Evolutionary conservation across 2,329 filamentous ascomycete genomes (phyloP).

Genomic region (Penicillium sp.): DNA sequence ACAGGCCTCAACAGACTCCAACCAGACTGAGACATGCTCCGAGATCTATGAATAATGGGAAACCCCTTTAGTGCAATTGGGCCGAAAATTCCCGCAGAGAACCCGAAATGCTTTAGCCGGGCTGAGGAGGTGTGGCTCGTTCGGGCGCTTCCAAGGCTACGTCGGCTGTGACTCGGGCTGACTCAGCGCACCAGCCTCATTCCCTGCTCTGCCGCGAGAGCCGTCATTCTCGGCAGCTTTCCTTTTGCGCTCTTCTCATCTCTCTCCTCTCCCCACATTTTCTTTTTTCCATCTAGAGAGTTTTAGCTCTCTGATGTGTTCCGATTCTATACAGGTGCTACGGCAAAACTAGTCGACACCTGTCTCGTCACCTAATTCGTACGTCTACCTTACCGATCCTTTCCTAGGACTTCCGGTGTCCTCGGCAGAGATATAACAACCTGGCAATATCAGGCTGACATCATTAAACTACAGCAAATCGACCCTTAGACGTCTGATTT

Average conservation of each 20-base stretch:
- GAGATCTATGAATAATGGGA: slow-evolving; percentile 12
- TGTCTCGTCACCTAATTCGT: slow-evolving; percentile 27
- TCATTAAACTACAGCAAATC: background rate
- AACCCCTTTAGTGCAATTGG: slow-evolving; percentile 15
- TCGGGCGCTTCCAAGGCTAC: slow-evolving; percentile 1
- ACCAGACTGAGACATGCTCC: background rate
- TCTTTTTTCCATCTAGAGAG: slow-evolving; percentile 28
- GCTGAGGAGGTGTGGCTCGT: slow-evolving; percentile 8
- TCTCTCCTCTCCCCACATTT: slow-evolving; percentile 15
- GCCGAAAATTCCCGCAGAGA: slow-evolving; percentile 27
- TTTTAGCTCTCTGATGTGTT: slow-evolving; percentile 43
- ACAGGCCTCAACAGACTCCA: no score
- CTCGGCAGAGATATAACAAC: slow-evolving; percentile 21
- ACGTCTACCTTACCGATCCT: slow-evolving; percentile 25
- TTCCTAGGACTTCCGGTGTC: slow-evolving; percentile 26
- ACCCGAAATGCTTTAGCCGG: slow-evolving; percentile 24
- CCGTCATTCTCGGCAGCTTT: slow-evolving; percentile 19
- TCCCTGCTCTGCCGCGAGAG: slow-evolving; percentile 5
- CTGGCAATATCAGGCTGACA: slow-evolving; percentile 19
- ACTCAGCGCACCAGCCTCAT: slow-evolving; percentile 27
- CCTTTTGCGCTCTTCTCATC: slow-evolving; percentile 18
- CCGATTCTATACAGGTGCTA: slow-evolving; percentile 40
- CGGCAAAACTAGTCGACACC: slow-evolving; percentile 45
- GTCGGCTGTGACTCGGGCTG: slow-evolving; percentile 22
- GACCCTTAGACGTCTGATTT: slow-evolving; percentile 5